Evolutionary conservation across 805 yeast genomes (phyloP).

Genomic region (Saitoella complicata): DNA sequence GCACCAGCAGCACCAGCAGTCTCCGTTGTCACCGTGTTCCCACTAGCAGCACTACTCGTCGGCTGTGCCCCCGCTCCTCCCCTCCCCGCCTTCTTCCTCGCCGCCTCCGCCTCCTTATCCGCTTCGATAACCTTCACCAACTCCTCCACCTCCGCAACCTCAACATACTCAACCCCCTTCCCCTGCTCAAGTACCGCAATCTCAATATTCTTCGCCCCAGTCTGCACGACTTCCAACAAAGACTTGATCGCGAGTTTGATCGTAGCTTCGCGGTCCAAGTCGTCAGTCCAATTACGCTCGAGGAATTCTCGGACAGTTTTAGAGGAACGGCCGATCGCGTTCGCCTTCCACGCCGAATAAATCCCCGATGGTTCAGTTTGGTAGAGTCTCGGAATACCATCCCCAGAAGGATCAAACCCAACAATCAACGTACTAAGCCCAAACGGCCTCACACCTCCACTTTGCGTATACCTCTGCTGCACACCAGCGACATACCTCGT

Average conservation of each 20-base stretch:
- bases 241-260: conserved; percentile 71
- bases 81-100: conserved; percentile 36
- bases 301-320: conserved; percentile 91
- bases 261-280: conserved; percentile 51
- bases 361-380: conserved; percentile 97
- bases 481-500: conserved; percentile 95
- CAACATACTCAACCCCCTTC: conserved; percentile 37
- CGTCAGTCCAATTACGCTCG: conserved; percentile 65
- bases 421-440: conserved; percentile 92
- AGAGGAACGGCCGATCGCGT: conserved; percentile 86
- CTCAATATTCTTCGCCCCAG: conserved; percentile 94
- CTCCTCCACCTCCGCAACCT: conserved; percentile 54
- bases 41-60: too few relatives aligned
- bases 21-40: too few relatives aligned
- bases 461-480: conserved; percentile 90
- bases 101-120: conserved; percentile 73
- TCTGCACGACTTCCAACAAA: conserved; percentile 88
- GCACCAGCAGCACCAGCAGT: too few relatives aligned
- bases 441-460: conserved; percentile 97
- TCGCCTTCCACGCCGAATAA: conserved; percentile 95
- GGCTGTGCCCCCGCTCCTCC: too few relatives aligned
- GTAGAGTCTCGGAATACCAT: conserved; percentile 62
- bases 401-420: conserved; percentile 74
- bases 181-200: conserved; percentile 71
- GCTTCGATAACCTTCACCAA: conserved; percentile 71